Evolutionary conservation across 495 filamentous ascomycete species (phyloP).

Genomic region (Cercophora samala): DNA sequence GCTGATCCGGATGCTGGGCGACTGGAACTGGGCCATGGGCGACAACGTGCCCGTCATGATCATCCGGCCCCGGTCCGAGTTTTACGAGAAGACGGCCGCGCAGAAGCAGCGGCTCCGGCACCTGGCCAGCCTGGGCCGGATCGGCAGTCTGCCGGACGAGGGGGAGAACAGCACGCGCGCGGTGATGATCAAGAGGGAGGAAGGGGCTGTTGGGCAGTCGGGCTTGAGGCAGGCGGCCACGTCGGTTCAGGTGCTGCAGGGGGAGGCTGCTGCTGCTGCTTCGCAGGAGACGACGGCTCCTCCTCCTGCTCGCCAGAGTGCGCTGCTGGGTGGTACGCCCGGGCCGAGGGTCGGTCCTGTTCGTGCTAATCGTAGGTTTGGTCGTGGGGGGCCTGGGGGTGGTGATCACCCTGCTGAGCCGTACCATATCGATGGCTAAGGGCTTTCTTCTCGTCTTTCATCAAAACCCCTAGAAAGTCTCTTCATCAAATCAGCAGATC

Average conservation of each 20-base stretch:
- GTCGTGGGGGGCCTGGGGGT: background rate
- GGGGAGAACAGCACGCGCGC: background rate
- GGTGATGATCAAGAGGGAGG: constrained; percentile 15
- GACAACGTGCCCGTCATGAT: constrained; percentile 28
- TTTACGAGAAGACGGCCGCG: constrained; percentile 24
- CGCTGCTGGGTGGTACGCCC: background rate
- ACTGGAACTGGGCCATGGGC: constrained; percentile 33
- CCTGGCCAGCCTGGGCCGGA: background rate
- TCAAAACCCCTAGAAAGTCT: no score
- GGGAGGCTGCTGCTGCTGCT: background rate
- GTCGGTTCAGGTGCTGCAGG: background rate
- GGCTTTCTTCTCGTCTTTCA: background rate
- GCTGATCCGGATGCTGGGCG: constrained; percentile 28
- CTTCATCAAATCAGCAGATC: background rate
- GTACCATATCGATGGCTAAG: background rate
- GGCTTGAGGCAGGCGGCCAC: background rate
- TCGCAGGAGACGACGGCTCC: background rate
- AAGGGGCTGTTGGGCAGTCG: background rate
- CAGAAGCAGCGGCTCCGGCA: background rate
- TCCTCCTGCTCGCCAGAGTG: background rate
- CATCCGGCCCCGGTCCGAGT: constrained; percentile 23
- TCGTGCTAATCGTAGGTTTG: background rate
- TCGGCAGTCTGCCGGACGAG: background rate
- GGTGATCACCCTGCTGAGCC: background rate
- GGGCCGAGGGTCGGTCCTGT: background rate